Base-by-base conservation (phyloP, 768 basidiomycete species). In the Boletellus sp. region DNA sequence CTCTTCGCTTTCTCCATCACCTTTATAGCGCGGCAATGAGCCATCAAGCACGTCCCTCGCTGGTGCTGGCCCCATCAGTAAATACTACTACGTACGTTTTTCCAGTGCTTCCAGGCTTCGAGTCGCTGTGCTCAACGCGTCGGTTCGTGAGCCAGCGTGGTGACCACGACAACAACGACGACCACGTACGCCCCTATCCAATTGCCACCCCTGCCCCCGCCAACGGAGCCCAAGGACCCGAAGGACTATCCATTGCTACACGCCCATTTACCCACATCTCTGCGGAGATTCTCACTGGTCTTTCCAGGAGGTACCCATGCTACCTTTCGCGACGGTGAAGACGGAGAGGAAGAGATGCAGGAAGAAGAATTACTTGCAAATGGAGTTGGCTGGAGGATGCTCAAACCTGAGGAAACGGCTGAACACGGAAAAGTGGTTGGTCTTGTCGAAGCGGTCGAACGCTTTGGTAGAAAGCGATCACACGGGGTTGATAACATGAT, bases 131-230 rank as follows among this genome's bases (percentile, higher is more conserved):
- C 52, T 65, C 11, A 50, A 61, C 64, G 64, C 54, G 59, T 57
- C 52, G 49, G 43, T 56, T 52, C 34, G 37, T 51, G 55, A 36
- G 57, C 33, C 63, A 93, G 90, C 47, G 88, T 93, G 60, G 85
- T 90, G 59, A 93, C 90, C 42, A 92, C 87, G n/a, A 93, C 91
- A 2, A 90, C 88, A 0, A 93, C 91, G 2, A 93, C 90, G 1
- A 28, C 91, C 2, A 83, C 85, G 11, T 91, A 93, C 72, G 85
- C 90, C 48, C 90, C 90, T n/a, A 90, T 93, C 54, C 85, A 81
- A 34, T 66, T 93, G 3, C 90, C 90, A 2, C 70, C 84, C 8
- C 69, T 92, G 2, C 88, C 90, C 9, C 71, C 83, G 3, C 88
- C 87, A 3, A 69, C 78, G 1, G 77, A 81, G 10, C 87, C 88